These are phyloP conservation scores for Zelopaecilomyces penicillatus DNA, from an alignment of 2,329 filamentous ascomycete species.

Conservation along the genomic window DNA sequence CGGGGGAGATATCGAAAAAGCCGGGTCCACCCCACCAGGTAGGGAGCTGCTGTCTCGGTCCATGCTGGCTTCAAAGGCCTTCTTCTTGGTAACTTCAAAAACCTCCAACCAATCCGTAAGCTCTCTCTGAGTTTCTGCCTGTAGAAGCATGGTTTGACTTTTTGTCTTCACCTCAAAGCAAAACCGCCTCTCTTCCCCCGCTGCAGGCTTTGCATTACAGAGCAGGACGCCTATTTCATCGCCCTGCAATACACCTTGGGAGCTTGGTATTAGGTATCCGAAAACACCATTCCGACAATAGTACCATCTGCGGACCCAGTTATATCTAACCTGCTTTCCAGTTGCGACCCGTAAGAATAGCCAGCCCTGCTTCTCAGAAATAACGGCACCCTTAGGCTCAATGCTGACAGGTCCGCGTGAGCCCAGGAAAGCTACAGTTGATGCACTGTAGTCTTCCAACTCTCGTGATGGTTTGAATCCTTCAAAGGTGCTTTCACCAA, in stretches of 20 bases:
- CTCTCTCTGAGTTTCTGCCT: constrained; percentile 86
- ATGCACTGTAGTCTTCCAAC: constrained; percentile 83
- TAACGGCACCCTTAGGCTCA: constrained; percentile 42
- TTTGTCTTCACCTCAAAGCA: constrained; percentile 99
- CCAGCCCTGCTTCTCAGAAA: constrained; percentile 88
- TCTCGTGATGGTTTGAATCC: constrained; percentile 76
- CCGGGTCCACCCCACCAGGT: constrained; percentile 53
- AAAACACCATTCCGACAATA: constrained; percentile 95
- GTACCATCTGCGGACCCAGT: constrained; percentile 89
- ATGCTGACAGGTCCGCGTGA: constrained; percentile 58
- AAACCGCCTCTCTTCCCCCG: constrained; percentile 87
- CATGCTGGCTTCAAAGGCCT: constrained; percentile 70
- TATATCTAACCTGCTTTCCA: constrained; percentile 82
- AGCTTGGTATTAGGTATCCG: constrained; percentile 80
- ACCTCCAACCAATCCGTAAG: constrained; percentile 92
- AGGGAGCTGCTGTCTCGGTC: constrained; percentile 39
- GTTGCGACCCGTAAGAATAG: constrained; percentile 72
- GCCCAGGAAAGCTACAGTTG: constrained; percentile 80
- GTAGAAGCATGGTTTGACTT: constrained; percentile 77
- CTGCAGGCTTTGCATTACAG: constrained; percentile 84
- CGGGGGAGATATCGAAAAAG: constrained; percentile 87
- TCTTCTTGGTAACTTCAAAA: constrained; percentile 90
- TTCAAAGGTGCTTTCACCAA: constrained; percentile 68
- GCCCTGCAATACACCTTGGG: constrained; percentile 83
- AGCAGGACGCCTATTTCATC: constrained; percentile 93